Evolutionary conservation across 768 basidiomycete species (phyloP), one percentile per base, ranked within the genome.

Genomic region (Amanita subjunquillea): DNA sequence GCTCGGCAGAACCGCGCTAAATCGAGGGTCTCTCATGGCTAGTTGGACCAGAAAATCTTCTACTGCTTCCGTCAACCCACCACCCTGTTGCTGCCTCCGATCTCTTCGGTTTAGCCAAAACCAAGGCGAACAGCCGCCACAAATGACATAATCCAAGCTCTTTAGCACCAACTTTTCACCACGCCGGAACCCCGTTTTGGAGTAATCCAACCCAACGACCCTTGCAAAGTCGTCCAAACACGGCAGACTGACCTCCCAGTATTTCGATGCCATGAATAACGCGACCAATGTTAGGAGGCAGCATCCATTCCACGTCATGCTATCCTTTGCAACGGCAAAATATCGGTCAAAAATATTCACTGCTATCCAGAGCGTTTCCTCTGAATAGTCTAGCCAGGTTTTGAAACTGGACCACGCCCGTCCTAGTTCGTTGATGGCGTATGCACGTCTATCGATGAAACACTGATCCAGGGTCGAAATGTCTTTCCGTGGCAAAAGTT

Each of bases 121-220:
- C 51, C 51, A 53, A 20, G 51, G 51, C 15, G 51, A 53, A 39
- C 42, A 53, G 15, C 51, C 51, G 10, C 41, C 20, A 38, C 10
- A 53, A 20, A 53, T 36, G 3, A 27, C 22, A 27, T 45, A 46
- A 2, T 53, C 43, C 8, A 53, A n/a, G 9, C 3, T 42, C 36
- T 17, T 38, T 13, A 53, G 34, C 15, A 46, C 42, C 15, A 13
- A 5, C 34, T 15, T 3, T 25, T 53, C 51, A 1, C 34, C 34
- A 13, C 15, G 17, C 2, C 15, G 20, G 12, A 38, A 17, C 5
- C 36, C 10, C 6, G 8, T 25, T n/a, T 15, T 1, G 27, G 10
- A 5, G 6, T 8, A 25, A 9, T 44, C 39, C 38, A 15, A 3
- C 38, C 39, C 27, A 2, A 27, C 1, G 10, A 32, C 13, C 10